Evolutionary conservation across 495 filamentous ascomycete species (phyloP).

Genomic region (Tuber borchii): DNA sequence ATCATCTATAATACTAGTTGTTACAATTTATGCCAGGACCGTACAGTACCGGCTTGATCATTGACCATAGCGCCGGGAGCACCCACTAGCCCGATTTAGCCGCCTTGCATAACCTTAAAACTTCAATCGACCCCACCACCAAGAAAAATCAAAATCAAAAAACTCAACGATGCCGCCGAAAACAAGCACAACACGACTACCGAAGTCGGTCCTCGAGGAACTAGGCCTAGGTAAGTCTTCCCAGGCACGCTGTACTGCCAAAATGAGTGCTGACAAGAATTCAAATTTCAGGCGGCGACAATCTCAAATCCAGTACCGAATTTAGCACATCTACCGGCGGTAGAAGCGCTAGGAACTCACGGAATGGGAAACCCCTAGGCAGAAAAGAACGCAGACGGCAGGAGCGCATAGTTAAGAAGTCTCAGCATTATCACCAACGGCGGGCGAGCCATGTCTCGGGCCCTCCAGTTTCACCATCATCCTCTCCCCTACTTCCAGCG

Average conservation of each 20-base stretch:
- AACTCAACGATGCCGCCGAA: conserved; percentile 23
- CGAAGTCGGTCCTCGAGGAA: conserved; percentile 55
- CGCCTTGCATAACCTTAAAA: background rate
- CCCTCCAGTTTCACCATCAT: conserved; percentile 15
- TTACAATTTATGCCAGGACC: too few species aligned
- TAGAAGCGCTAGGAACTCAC: conserved; percentile 12
- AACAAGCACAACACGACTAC: conserved; percentile 56
- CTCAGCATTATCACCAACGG: conserved; percentile 17
- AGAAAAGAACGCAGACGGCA: conserved; percentile 51
- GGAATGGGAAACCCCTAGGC: conserved; percentile 32
- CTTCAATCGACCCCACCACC: background rate
- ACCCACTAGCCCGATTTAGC: conserved; percentile 1
- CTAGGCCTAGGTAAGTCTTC: conserved; percentile 47
- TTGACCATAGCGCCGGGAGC: background rate
- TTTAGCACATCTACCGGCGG: background rate
- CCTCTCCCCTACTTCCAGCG: conserved; percentile 7
- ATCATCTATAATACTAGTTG: background rate
- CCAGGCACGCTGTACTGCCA: background rate
- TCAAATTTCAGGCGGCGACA: conserved; percentile 8
- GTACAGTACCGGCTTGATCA: background rate
- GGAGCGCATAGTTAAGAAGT: conserved; percentile 47
- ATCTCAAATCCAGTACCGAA: background rate
- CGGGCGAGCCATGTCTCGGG: background rate
- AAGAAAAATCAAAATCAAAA: conserved; percentile 9
- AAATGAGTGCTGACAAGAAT: background rate